A percentile compares a stretch with the other conserved stretches of the same genome.
These are phyloP conservation scores for Allium sativum DNA, from an alignment of 106 monocot genomes.

Conservation along the genomic window DNA sequence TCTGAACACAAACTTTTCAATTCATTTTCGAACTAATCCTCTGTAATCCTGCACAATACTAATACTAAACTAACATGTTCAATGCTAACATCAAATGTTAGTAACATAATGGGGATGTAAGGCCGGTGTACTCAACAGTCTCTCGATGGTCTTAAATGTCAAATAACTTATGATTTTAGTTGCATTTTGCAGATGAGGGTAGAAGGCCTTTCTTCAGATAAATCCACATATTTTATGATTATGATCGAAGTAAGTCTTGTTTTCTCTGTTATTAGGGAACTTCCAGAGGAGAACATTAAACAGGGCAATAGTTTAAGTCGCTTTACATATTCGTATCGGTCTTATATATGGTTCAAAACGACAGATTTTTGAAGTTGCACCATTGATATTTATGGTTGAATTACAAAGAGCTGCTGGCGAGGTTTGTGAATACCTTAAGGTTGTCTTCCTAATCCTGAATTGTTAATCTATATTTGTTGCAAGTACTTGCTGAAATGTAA, in stretches of 20 bases:
- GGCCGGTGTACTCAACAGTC: too few species aligned
- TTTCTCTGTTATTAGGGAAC: neutral
- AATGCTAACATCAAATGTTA: too few species aligned
- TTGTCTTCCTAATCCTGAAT: constrained; percentile 10
- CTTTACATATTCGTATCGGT: neutral
- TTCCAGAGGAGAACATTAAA: neutral
- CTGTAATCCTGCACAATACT: too few species aligned
- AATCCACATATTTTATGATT: constrained; percentile 50
- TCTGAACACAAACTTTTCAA: too few species aligned
- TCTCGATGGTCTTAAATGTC: too few species aligned
- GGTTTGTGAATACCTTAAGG: constrained; percentile 62
- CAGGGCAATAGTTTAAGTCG: neutral
- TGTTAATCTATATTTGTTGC: neutral
- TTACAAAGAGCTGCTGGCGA: constrained; percentile 68
- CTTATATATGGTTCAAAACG: too few species aligned
- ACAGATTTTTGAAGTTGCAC: constrained; percentile 95
- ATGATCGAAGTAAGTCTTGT: constrained; percentile 65
- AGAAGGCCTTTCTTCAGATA: constrained; percentile 67
- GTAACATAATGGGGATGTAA: too few species aligned
- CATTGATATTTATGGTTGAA: constrained; percentile 80
- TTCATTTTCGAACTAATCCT: too few species aligned
- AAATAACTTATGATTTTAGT: too few species aligned
- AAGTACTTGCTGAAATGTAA: neutral
- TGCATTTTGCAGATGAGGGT: constrained; percentile 64
- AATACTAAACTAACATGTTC: too few species aligned